Conservation (phyloP, 352 stramenopile genomes). For the Phytophthora melonis region DNA sequence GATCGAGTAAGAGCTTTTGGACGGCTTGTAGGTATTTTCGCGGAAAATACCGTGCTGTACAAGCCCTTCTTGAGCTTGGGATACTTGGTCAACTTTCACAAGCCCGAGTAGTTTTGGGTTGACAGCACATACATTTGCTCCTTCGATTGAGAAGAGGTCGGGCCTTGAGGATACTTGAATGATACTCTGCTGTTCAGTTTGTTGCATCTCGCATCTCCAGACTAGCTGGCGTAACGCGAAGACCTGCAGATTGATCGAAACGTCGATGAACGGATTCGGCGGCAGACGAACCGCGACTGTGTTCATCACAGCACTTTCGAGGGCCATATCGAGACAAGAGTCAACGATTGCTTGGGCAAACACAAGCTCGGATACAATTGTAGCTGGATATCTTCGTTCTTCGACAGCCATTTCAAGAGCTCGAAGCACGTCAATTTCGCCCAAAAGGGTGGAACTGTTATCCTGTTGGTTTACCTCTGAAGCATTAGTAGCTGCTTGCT, state of each 20-base stretch:
- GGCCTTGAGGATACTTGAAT: neutral
- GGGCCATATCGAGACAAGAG: conserved; percentile 51
- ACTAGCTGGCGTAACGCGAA: conserved; percentile 51
- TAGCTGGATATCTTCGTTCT: conserved; percentile 43
- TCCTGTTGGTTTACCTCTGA: too few species aligned
- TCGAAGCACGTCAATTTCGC: conserved; percentile 41
- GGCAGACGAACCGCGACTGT: conserved; percentile 50
- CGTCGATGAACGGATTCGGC: conserved; percentile 58
- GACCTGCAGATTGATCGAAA: conserved; percentile 46
- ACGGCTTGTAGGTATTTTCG: conserved; percentile 36
- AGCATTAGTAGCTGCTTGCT: neutral
- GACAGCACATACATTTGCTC: conserved; percentile 9
- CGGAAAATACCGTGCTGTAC: conserved; percentile 27
- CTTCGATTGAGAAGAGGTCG: conserved; percentile 25
- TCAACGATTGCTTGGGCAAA: conserved; percentile 64
- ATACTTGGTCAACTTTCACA: conserved; percentile 20
- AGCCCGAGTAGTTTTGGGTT: conserved; percentile 32
- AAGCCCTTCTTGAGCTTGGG: conserved; percentile 35
- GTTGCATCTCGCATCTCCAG: conserved; percentile 25
- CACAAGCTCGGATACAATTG: conserved; percentile 51
- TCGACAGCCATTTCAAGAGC: conserved; percentile 42
- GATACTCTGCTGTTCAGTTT: neutral
- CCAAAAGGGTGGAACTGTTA: neutral
- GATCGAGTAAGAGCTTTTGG: conserved; percentile 54
- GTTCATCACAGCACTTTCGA: conserved; percentile 64